A percentile compares a stretch with the other conserved stretches of the same genome.
These are phyloP conservation scores for Debaryomyces coudertii DNA, from an alignment of 1,139 yeast genomes.

Conservation along the genomic window DNA sequence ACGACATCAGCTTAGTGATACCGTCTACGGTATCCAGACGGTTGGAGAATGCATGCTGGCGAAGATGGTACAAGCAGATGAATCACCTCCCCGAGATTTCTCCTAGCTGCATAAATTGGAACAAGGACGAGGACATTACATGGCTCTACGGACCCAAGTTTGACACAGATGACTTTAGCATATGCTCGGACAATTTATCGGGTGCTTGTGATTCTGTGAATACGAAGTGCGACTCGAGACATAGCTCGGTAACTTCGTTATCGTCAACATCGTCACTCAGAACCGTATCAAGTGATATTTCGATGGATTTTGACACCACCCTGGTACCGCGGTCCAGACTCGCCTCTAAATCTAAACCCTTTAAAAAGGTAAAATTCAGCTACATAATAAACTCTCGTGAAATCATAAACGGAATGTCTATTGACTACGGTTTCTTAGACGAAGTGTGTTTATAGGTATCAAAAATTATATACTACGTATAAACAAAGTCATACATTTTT, in stretches of 20 bases:
- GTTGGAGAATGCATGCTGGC: constrained; percentile 45
- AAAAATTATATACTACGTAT: background rate
- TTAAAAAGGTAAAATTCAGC: constrained; percentile 42
- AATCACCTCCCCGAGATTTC: constrained; percentile 30
- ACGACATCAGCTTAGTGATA: constrained; percentile 28
- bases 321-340: background rate
- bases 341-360: constrained; percentile 10
- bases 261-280: constrained; percentile 6
- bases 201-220: background rate
- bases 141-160: constrained; percentile 52
- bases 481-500: background rate
- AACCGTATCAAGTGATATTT: constrained; percentile 3
- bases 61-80: constrained; percentile 42
- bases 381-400: constrained; percentile 48
- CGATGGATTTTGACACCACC: background rate
- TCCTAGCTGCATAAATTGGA: constrained; percentile 48
- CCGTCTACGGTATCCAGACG: constrained; percentile 34
- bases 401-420: constrained; percentile 43
- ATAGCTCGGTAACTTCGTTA: constrained; percentile 5
- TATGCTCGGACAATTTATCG: background rate
- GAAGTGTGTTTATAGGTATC: constrained; percentile 27
- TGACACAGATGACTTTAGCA: constrained; percentile 12
- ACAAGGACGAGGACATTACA: constrained; percentile 46
- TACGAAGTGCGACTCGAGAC: constrained; percentile 4
- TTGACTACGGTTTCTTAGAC: constrained; percentile 50